These are phyloP conservation scores for Fusarium palustre DNA, from an alignment of 2,329 filamentous ascomycete genomes.

Conservation along the genomic window DNA sequence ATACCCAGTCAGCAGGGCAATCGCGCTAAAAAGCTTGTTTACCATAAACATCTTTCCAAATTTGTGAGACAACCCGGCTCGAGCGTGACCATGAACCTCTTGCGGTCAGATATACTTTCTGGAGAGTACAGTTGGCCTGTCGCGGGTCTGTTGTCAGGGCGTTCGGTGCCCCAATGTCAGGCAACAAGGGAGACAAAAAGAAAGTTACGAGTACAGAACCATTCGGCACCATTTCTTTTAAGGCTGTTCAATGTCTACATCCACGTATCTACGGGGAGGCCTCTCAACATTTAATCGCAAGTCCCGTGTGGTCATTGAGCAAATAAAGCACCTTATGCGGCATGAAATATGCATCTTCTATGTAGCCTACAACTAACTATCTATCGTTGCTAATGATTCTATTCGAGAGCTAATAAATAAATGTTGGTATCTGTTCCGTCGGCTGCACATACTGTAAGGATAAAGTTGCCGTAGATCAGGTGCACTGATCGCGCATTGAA, in stretches of 20 bases:
- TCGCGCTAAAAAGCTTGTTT: constrained; percentile 38
- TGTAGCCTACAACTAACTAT: too few species aligned
- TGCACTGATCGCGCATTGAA: too few species aligned
- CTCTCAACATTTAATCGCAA: rapidly evolving
- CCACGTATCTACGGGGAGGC: rapidly evolving
- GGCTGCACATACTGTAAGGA: too few species aligned
- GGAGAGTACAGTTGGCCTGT: neutral
- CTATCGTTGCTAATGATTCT: too few species aligned
- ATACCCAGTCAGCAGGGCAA: neutral
- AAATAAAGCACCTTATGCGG: too few species aligned
- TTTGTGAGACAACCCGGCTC: neutral
- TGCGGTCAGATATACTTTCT: neutral
- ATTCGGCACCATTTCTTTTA: neutral
- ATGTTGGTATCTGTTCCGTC: too few species aligned
- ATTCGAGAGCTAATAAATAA: too few species aligned
- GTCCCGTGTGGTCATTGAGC: neutral
- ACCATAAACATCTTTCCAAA: neutral
- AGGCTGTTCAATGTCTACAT: rapidly evolving
- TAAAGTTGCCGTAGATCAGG: too few species aligned
- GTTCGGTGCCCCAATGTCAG: rapidly evolving
- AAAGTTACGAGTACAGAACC: neutral
- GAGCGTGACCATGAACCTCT: neutral
- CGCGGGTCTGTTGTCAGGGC: neutral
- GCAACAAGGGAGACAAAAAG: neutral
- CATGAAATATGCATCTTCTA: too few species aligned